These are phyloP conservation scores for Nigrospora sphaerica DNA, from an alignment of 2,329 filamentous ascomycete genomes.

Conservation along the genomic window DNA sequence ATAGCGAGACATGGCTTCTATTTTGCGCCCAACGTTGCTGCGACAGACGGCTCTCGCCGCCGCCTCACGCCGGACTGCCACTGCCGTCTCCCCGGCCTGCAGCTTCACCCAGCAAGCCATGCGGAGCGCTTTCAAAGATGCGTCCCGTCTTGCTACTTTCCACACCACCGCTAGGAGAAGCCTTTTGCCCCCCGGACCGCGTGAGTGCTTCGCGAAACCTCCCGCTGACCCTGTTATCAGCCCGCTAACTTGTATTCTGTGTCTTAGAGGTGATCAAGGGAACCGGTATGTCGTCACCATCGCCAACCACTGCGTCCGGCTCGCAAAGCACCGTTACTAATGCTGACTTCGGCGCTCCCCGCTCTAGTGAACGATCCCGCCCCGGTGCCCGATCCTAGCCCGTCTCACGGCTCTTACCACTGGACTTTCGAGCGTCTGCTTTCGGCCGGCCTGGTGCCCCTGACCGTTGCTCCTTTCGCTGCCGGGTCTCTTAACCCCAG, in stretches of 20 bases:
- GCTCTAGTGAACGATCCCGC: constrained; percentile 76
- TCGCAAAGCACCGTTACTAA: not conserved
- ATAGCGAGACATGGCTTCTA: constrained; percentile 41
- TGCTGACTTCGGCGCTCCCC: not conserved
- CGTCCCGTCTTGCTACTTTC: constrained; percentile 67
- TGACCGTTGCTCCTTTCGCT: constrained; percentile 87
- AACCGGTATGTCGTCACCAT: constrained; percentile 48
- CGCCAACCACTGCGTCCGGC: not conserved
- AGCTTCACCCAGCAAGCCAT: constrained; percentile 22
- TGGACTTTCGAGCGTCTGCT: constrained; percentile 93
- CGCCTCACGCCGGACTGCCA: constrained; percentile 28
- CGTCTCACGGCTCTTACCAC: constrained; percentile 92
- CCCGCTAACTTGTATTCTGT: constrained; percentile 30
- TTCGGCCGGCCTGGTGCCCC: constrained; percentile 72
- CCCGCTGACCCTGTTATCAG: no score
- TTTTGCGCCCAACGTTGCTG: constrained; percentile 47
- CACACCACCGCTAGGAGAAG: constrained; percentile 71
- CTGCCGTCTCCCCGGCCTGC: constrained; percentile 17
- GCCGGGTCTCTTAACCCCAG: constrained; percentile 85
- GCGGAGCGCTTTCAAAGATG: constrained; percentile 22
- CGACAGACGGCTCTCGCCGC: constrained; percentile 42
- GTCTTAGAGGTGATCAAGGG: constrained; percentile 64
- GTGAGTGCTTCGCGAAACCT: constrained; percentile 43
- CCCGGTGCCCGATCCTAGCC: constrained; percentile 61
- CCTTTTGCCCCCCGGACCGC: constrained; percentile 78